Evolutionary conservation across 345 rosid genomes (phyloP).

Genomic region (Trapa incisa): DNA sequence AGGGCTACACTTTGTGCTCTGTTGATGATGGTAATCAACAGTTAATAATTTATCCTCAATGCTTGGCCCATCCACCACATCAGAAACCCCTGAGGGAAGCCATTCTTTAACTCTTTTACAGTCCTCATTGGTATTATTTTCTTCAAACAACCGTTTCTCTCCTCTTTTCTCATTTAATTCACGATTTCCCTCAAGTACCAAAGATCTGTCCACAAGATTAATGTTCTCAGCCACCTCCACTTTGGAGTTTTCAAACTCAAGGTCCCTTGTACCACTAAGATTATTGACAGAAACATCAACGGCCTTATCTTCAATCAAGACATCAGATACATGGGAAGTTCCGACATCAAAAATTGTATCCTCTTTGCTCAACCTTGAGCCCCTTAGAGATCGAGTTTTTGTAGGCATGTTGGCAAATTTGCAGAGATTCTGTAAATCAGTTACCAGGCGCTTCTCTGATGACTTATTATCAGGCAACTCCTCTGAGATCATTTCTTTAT

Average conservation of each 20-base stretch:
- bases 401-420: constrained; percentile 79
- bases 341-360: constrained; percentile 27
- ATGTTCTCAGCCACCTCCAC: constrained; percentile 18
- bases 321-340: constrained; percentile 22
- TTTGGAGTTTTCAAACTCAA: constrained; percentile 27
- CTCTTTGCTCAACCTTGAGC: constrained; percentile 22
- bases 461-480: constrained; percentile 26
- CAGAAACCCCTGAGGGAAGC: constrained; percentile 28
- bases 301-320: constrained; percentile 21
- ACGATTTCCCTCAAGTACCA: constrained; percentile 5
- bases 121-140: constrained; percentile 34
- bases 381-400: constrained; percentile 66
- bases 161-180: constrained; percentile 37
- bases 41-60: constrained; percentile 17
- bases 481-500: constrained; percentile 28
- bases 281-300: constrained; percentile 23
- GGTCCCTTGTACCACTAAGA: constrained; percentile 17
- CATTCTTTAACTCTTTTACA: constrained; percentile 61
- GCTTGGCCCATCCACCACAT: constrained; percentile 20
- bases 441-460: constrained; percentile 21
- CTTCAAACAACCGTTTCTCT: constrained; percentile 49
- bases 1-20: constrained; percentile 19
- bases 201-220: neutral
- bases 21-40: constrained; percentile 12
- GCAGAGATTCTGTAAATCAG: constrained; percentile 56